Conservation (phyloP, 1,284 basidiomycete species). For the Papiliotrema flavescens region DNA sequence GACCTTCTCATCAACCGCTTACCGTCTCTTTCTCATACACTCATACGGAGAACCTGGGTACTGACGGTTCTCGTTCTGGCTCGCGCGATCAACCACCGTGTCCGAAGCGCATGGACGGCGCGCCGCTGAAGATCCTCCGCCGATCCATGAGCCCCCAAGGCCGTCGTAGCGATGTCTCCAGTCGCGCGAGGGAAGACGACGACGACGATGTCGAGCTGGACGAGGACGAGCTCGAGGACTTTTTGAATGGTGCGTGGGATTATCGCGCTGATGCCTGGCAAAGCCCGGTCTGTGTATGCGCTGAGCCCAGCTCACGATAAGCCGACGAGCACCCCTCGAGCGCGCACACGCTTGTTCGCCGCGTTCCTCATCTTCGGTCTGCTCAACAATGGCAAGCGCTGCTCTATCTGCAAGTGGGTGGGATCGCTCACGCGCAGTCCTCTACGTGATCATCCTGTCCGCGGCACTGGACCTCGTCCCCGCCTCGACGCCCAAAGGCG, state of each 20-base stretch:
- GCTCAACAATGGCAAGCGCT: constrained; percentile 44
- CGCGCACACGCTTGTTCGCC: constrained; percentile 24
- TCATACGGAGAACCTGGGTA: too few relatives aligned
- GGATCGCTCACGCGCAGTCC: constrained; percentile 53
- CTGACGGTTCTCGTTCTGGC: too few relatives aligned
- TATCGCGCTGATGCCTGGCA: too few relatives aligned
- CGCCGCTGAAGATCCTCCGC: background rate
- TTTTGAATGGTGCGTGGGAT: background rate
- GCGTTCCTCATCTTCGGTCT: constrained; percentile 47
- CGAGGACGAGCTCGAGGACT: constrained; percentile 3
- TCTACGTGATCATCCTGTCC: constrained; percentile 94
- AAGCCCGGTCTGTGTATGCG: background rate
- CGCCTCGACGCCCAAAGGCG: constrained; percentile 76
- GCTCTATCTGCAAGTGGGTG: background rate
- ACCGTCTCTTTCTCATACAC: too few relatives aligned
- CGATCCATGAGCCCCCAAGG: background rate
- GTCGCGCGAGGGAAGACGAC: background rate
- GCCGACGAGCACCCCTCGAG: too few relatives aligned
- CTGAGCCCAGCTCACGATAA: background rate
- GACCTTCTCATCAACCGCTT: too few relatives aligned
- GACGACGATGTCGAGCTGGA: constrained; percentile 3
- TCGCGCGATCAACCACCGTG: too few relatives aligned
- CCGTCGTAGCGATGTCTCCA: background rate
- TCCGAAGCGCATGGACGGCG: background rate
- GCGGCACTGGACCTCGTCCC: constrained; percentile 94